A percentile compares a stretch with the other conserved stretches of the same genome.
Conservation (phyloP, 805 yeast genomes). For the Candida xiaguanensis region DNA sequence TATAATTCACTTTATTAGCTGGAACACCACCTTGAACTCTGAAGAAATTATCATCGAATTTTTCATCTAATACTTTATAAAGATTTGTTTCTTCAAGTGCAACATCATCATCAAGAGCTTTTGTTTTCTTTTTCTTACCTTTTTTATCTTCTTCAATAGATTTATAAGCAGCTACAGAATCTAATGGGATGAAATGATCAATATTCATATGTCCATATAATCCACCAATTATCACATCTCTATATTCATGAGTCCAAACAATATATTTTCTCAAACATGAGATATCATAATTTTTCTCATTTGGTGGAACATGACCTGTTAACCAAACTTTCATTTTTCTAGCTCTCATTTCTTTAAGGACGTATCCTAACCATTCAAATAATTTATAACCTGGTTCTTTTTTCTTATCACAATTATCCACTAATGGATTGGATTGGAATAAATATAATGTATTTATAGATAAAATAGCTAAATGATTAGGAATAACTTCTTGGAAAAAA, state of each 20-base stretch:
- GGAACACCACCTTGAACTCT: slow-evolving; percentile 61
- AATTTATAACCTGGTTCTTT: slow-evolving; percentile 79
- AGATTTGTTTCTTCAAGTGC: slow-evolving; percentile 11
- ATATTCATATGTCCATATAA: slow-evolving; percentile 87
- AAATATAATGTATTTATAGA: slow-evolving; percentile 76
- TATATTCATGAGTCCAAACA: slow-evolving; percentile 78
- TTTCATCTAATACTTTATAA: slow-evolving; percentile 11
- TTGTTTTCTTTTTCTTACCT: slow-evolving; percentile 11
- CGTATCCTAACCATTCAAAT: slow-evolving; percentile 73
- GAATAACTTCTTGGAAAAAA: slow-evolving; percentile 73
- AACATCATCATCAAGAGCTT: slow-evolving; percentile 10
- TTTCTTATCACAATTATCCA: slow-evolving; percentile 69
- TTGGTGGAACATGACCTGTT: slow-evolving; percentile 86
- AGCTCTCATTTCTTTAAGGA: slow-evolving; percentile 66
- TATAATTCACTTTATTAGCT: slow-evolving; percentile 58
- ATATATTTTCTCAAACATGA: slow-evolving; percentile 72
- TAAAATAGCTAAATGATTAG: slow-evolving; percentile 70
- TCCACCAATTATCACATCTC: slow-evolving; percentile 82
- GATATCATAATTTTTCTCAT: slow-evolving; percentile 69
- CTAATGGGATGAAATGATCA: slow-evolving; percentile 79
- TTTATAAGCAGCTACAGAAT: slow-evolving; percentile 64
- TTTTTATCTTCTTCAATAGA: slow-evolving; percentile 30
- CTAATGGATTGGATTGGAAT: slow-evolving; percentile 75
- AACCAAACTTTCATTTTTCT: slow-evolving; percentile 84
- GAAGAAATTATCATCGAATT: slow-evolving; percentile 12